Base-by-base conservation (phyloP, 1,139 yeast genomes). In the Nakaseomyces sp. region DNA sequence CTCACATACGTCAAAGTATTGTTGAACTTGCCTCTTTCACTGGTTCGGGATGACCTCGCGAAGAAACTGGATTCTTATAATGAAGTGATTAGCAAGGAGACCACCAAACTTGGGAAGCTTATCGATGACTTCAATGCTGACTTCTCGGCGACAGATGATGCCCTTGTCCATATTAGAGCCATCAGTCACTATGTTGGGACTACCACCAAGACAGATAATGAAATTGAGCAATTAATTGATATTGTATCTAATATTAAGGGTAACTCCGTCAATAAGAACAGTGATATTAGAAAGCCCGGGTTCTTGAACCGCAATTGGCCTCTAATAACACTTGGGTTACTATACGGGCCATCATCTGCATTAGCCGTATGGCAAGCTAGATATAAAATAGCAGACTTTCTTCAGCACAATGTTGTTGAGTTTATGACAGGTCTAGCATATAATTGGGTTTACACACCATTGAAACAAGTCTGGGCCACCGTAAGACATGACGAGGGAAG, bases 391-490 rank as follows among this genome's bases (percentile, higher is more conserved):
- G 48, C 68, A 1, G 57, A 68, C 1, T 87, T 91, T 82, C 49
- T 78, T 41, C 67, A 69, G 47, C 67, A 68, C 39, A 81, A 81
- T 47, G 63, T 85, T 3, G 62, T 79, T 19, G 87, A 80, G 30
- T 83, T 95, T 0, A 58, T 72, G 1, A 57, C 61, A 37, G 87
- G 93, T 1, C 81, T 89, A 52, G 76, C 80, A 69, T 67, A 69
- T 33, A 87, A 89, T 61, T 89, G 97, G 96, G 73, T 91, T 3
- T 66, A 86, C 25, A 74, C 74, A 42, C 97, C 98, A 1, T 58
- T 85, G n/a, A 68, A 69, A 41, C 81, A 84, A 53, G 81, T 91
- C 56, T 67, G 87, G 52, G 74, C 77, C 43, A 87, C 95, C 0
- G 79, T 91, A 20, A 74, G 94, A 45, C 93, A 86, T 60, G 96